Percentiles rank a stretch among this genome's conserved stretches.
Evolutionary conservation across 768 basidiomycete species (phyloP).

Genomic region (Daedalea quercina): DNA sequence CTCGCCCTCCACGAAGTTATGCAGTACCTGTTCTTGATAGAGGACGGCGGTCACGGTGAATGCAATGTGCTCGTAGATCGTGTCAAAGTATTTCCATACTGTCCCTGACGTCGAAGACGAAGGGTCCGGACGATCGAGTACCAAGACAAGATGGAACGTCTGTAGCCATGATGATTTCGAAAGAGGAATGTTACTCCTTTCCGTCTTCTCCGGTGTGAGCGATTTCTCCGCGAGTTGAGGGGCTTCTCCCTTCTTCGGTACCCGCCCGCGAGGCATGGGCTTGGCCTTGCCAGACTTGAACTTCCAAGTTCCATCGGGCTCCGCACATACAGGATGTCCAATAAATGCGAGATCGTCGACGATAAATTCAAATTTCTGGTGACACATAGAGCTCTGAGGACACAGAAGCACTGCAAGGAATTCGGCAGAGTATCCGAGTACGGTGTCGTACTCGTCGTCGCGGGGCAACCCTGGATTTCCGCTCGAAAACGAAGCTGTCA

Average conservation of each 20-base stretch:
- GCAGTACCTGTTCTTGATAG: slow-evolving; percentile 83
- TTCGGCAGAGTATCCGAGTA: slow-evolving; percentile 78
- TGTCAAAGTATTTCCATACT: slow-evolving; percentile 73
- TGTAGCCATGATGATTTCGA: slow-evolving; percentile 46
- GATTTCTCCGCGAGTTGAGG: slow-evolving; percentile 21
- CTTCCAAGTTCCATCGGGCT: slow-evolving; percentile 66
- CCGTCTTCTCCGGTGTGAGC: slow-evolving; percentile 29
- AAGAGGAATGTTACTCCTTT: not conserved
- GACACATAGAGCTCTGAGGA: slow-evolving; percentile 74
- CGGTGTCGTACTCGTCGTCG: slow-evolving; percentile 49
- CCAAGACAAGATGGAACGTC: slow-evolving; percentile 81
- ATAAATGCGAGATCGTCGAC: slow-evolving; percentile 91
- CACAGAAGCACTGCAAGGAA: slow-evolving; percentile 79
- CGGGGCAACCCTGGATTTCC: not conserved
- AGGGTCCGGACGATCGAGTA: slow-evolving; percentile 86
- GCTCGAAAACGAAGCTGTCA: not conserved
- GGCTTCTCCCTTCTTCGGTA: slow-evolving; percentile 36
- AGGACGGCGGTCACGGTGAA: slow-evolving; percentile 90
- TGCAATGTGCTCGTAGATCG: slow-evolving; percentile 82
- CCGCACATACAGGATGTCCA: slow-evolving; percentile 88
- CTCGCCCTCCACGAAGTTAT: slow-evolving; percentile 80
- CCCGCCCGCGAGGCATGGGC: slow-evolving; percentile 46
- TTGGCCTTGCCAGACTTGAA: slow-evolving; percentile 61
- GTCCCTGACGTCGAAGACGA: slow-evolving; percentile 78
- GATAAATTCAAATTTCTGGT: slow-evolving; percentile 89